A percentile compares a stretch with the other conserved stretches of the same genome.
Evolutionary conservation across 2,329 filamentous ascomycete species (phyloP).

Genomic region (Ophiostoma novo-ulmi): DNA sequence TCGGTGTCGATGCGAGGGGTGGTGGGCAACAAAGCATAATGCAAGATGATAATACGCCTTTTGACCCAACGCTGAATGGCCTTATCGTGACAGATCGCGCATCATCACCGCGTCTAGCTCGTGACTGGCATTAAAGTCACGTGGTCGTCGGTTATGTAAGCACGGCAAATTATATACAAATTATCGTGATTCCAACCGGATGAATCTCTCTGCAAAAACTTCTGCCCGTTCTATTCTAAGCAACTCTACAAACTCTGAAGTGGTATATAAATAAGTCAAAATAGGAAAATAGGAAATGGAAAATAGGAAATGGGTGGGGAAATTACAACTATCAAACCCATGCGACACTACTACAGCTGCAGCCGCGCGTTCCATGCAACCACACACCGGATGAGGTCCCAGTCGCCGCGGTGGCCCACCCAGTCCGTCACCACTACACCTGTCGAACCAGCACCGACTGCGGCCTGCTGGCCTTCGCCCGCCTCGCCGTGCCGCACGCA

Average conservation of each 20-base stretch:
- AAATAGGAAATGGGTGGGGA: too few species aligned
- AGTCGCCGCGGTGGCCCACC: conserved; percentile 81
- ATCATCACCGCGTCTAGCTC: not conserved
- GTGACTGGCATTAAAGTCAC: conserved; percentile 1
- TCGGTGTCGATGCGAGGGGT: conserved; percentile 2
- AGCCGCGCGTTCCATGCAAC: conserved; percentile 82
- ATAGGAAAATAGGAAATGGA: not conserved
- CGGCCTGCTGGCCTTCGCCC: conserved; percentile 46
- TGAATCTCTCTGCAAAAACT: not conserved
- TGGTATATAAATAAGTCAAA: not conserved
- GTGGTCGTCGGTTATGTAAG: not conserved
- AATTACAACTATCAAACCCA: not conserved
- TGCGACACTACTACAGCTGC: conserved; percentile 42
- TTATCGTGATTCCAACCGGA: too few species aligned
- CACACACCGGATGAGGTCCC: conserved; percentile 82
- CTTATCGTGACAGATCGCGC: conserved; percentile 21
- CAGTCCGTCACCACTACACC: conserved; percentile 91
- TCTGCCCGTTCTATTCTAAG: not conserved
- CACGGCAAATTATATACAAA: too few species aligned
- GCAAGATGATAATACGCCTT: conserved; percentile 14
- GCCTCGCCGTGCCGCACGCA: conserved; percentile 52
- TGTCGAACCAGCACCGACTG: conserved; percentile 67
- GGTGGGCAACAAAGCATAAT: conserved; percentile 5
- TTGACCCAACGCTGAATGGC: conserved; percentile 4
- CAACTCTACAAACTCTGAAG: not conserved